Conservation (phyloP, 495 filamentous ascomycete species). For the Zalerion maritima region DNA sequence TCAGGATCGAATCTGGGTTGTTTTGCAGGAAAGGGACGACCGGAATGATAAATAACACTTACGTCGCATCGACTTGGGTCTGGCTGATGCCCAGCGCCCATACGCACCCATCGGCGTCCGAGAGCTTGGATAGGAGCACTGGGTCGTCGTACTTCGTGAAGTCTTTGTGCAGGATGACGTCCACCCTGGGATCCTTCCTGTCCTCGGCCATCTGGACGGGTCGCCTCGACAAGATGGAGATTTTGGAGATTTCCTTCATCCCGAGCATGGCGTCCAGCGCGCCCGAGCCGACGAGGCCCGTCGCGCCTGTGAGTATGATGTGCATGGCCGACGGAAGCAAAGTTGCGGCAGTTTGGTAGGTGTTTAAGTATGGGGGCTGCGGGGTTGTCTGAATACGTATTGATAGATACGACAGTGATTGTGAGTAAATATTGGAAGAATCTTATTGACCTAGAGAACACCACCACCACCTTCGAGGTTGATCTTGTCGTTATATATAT, state of each 20-base stretch:
- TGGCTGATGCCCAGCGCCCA: conserved; percentile 56
- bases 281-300: conserved; percentile 53
- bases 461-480: no score
- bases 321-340: no score
- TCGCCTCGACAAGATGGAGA: conserved; percentile 51
- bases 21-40: not conserved
- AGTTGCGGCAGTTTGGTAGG: no score
- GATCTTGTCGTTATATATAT: no score
- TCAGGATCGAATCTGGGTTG: not conserved
- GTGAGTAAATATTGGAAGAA: no score
- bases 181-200: conserved; percentile 37
- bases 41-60: conserved; percentile 12
- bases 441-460: no score
- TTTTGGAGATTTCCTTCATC: conserved; percentile 37
- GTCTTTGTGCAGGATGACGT: conserved; percentile 54
- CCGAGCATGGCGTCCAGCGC: conserved; percentile 50
- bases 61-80: conserved; percentile 44
- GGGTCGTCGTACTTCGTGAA: conserved; percentile 41
- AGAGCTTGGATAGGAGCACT: conserved; percentile 41
- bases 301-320: conserved; percentile 62
- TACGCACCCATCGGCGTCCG: conserved; percentile 49
- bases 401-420: no score
- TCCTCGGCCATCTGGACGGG: conserved; percentile 50
- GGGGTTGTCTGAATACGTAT: no score
- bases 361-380: no score